Conservation (phyloP, 495 filamentous ascomycete species). For the Aspergillus bertholletiae region DNA sequence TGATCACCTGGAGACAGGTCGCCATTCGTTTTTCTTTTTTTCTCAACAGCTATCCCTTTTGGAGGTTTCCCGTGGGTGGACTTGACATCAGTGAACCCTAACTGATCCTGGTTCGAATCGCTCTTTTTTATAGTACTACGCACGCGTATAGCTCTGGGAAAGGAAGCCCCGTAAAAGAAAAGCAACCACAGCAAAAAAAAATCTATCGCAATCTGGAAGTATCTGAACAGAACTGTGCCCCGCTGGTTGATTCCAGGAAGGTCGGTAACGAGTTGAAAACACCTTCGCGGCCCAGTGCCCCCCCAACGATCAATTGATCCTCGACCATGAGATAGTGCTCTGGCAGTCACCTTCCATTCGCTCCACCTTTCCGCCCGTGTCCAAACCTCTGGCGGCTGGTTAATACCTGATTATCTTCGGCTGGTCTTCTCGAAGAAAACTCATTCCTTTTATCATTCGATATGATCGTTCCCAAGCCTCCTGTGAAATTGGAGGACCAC, state of each 20-base stretch:
- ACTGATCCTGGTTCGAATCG: background rate
- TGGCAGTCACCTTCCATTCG: conserved; percentile 33
- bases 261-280: background rate
- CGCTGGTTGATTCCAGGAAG: background rate
- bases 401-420: conserved; percentile 25
- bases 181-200: background rate
- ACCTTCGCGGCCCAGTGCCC: conserved; percentile 8
- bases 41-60: conserved; percentile 5
- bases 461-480: conserved; percentile 66
- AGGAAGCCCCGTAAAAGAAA: background rate
- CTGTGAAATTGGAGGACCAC: conserved; percentile 61
- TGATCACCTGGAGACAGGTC: conserved; percentile 18
- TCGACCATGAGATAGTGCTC: conserved; percentile 41
- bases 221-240: background rate
- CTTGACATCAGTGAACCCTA: background rate
- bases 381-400: conserved; percentile 28
- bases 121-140: background rate
- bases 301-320: conserved; percentile 13
- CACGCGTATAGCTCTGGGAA: background rate
- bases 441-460: conserved; percentile 12
- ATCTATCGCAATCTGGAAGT: background rate
- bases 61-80: background rate
- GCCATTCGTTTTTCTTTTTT: conserved; percentile 15
- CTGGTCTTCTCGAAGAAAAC: conserved; percentile 27
- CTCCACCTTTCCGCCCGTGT: conserved; percentile 14